phyloP scores from a whole-genome alignment of 1,284 basidiomycete species.

The Rhizoctonia solani region DNA sequence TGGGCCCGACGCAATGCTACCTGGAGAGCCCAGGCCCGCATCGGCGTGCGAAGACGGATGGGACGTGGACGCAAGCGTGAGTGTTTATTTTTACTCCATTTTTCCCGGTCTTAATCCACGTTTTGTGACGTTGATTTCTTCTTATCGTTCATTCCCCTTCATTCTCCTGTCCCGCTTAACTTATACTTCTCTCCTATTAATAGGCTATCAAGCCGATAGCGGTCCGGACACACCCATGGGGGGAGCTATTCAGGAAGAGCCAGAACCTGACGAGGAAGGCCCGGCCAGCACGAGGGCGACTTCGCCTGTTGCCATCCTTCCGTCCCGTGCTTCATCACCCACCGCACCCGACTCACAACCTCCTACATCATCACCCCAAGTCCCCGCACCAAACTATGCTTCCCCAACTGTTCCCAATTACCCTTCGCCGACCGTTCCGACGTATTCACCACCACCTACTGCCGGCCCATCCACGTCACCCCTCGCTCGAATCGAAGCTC shows the following conservation, averaged over 20 bases:
- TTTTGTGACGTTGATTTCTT: neutral
- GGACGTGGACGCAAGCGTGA: constrained; percentile 1
- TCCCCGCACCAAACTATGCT: too few species aligned
- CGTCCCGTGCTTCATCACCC: too few species aligned
- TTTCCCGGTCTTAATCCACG: neutral
- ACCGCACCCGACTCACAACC: neutral
- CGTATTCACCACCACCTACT: neutral
- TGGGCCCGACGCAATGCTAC: constrained; percentile 21
- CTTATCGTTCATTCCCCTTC: neutral
- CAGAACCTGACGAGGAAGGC: neutral
- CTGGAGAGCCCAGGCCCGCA: constrained; percentile 19
- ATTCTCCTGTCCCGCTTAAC: neutral
- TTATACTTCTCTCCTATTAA: neutral
- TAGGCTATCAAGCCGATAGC: neutral
- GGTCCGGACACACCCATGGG: neutral
- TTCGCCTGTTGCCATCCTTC: too few species aligned
- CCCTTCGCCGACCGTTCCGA: too few species aligned
- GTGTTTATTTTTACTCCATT: constrained; percentile 8
- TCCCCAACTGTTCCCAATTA: too few species aligned
- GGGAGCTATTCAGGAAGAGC: neutral
- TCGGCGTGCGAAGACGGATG: constrained; percentile 13
- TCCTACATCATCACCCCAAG: neutral
- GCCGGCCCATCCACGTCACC: too few species aligned
- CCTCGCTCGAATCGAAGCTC: constrained; percentile 2
- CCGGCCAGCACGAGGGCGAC: too few species aligned